phyloP scores from a whole-genome alignment of 2,329 filamentous ascomycete genomes.

The Falciphora oryzae region DNA sequence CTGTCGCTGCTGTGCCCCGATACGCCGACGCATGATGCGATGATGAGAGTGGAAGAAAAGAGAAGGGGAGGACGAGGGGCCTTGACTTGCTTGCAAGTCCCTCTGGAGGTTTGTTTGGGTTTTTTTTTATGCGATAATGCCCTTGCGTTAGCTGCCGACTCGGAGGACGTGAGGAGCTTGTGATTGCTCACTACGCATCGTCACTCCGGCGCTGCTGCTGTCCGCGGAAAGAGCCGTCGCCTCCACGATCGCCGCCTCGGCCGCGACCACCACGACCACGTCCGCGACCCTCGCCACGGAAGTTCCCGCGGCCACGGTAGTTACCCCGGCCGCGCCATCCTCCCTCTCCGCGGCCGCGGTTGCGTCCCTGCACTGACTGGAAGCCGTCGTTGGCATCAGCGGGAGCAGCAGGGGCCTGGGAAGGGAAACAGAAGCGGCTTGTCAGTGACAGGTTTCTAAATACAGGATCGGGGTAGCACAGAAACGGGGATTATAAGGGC shows the following conservation, averaged over 20 bases:
- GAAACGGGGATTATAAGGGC: neutral
- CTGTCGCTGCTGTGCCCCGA: neutral
- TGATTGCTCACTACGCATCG: neutral
- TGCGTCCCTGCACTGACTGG: conserved; percentile 61
- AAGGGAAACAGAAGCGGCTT: neutral
- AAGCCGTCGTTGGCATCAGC: conserved; percentile 58
- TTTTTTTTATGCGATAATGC: neutral
- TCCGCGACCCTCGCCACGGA: conserved; percentile 41
- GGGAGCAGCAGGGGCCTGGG: conserved; percentile 27
- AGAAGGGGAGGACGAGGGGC: neutral
- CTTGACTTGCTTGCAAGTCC: neutral
- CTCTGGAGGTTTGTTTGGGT: no score
- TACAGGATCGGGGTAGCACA: no score
- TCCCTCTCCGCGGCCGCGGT: conserved; percentile 48
- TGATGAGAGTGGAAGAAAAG: neutral
- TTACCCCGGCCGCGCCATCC: conserved; percentile 41
- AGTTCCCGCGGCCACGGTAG: conserved; percentile 45
- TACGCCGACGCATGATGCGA: conserved; percentile 4
- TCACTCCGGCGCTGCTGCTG: neutral
- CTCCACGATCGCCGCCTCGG: conserved; percentile 23
- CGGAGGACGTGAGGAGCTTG: neutral
- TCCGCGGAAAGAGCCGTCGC: neutral
- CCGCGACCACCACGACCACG: conserved; percentile 29
- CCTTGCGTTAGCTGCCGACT: neutral
- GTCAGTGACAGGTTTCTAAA: no score